Evolutionary conservation across 768 basidiomycete genomes (phyloP).

Genomic region (Pisolithus sp.): DNA sequence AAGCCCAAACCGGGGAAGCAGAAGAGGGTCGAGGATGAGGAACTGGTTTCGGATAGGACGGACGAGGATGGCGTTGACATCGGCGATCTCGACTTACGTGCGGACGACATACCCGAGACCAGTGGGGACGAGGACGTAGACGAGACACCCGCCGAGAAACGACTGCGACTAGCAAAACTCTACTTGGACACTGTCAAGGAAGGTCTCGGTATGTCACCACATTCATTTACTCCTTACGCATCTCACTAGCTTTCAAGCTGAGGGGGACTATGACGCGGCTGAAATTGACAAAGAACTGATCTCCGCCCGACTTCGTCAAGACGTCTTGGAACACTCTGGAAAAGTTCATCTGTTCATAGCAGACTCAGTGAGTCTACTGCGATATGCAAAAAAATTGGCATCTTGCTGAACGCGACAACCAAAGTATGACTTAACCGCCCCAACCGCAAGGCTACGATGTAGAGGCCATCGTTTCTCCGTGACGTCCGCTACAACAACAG

Average conservation of each 20-base stretch:
- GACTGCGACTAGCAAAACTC: slow-evolving; percentile 82
- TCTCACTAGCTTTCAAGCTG: slow-evolving; percentile 36
- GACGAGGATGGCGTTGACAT: slow-evolving; percentile 47
- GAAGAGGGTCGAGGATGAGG: slow-evolving; percentile 44
- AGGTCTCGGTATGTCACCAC: slow-evolving; percentile 47
- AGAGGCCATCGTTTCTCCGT: slow-evolving; percentile 74
- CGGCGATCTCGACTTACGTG: slow-evolving; percentile 71
- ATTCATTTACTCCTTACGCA: neutral
- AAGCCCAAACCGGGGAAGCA: slow-evolving; percentile 14
- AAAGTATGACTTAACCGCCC: slow-evolving; percentile 50
- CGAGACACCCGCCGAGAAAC: slow-evolving; percentile 91
- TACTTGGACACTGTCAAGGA: slow-evolving; percentile 85
- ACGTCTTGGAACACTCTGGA: slow-evolving; percentile 85
- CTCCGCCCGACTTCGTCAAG: slow-evolving; percentile 82
- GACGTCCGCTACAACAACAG: slow-evolving; percentile 75
- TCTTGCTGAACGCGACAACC: neutral
- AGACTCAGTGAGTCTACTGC: slow-evolving; percentile 46
- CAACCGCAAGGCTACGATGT: slow-evolving; percentile 45
- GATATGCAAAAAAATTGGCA: neutral
- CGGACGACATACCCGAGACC: slow-evolving; percentile 46
- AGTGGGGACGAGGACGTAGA: slow-evolving; percentile 81
- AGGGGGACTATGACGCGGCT: slow-evolving; percentile 91
- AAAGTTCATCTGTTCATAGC: slow-evolving; percentile 81
- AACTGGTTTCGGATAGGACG: slow-evolving; percentile 57
- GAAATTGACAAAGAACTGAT: slow-evolving; percentile 94